phyloP scores from a whole-genome alignment of 73 alveolate species.

The Paramecium sexaurelia region DNA sequence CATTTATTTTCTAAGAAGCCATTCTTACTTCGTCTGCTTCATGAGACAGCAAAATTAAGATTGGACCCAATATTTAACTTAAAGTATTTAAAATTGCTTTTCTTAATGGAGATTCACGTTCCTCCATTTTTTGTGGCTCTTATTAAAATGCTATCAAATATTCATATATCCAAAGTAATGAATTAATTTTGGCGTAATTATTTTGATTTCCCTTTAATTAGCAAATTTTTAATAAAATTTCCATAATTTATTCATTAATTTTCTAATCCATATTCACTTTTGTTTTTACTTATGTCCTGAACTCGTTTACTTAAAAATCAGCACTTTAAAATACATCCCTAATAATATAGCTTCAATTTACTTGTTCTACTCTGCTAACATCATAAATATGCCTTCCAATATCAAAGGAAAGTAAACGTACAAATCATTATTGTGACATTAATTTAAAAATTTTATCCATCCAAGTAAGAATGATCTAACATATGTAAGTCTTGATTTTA shows the following conservation, averaged over 20 bases:
- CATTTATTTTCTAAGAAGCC: constrained; percentile 63
- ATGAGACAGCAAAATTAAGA: background rate
- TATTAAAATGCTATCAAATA: constrained; percentile 28
- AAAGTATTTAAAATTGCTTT: background rate
- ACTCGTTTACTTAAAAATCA: background rate
- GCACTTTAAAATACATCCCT: constrained; percentile 4
- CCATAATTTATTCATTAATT: constrained; percentile 34
- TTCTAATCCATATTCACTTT: constrained; percentile 5
- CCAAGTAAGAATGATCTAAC: background rate
- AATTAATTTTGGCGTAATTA: constrained; percentile 37
- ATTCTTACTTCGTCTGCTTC: constrained; percentile 65
- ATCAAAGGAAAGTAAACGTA: constrained; percentile 3
- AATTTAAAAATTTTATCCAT: constrained; percentile 34
- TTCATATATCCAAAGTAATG: constrained; percentile 50
- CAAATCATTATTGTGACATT: constrained; percentile 27
- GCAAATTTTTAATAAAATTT: constrained; percentile 34
- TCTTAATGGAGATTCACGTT: constrained; percentile 22
- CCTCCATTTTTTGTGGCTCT: constrained; percentile 54
- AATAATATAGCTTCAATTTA: background rate
- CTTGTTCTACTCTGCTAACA: constrained; percentile 58
- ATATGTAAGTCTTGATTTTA: constrained; percentile 10
- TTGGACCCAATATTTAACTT: constrained; percentile 47
- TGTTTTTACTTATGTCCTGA: background rate
- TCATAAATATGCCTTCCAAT: constrained; percentile 48
- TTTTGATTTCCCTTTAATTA: constrained; percentile 4